Base-by-base conservation (phyloP, 169 alveolate genomes). In the Fabrea salina region DNA sequence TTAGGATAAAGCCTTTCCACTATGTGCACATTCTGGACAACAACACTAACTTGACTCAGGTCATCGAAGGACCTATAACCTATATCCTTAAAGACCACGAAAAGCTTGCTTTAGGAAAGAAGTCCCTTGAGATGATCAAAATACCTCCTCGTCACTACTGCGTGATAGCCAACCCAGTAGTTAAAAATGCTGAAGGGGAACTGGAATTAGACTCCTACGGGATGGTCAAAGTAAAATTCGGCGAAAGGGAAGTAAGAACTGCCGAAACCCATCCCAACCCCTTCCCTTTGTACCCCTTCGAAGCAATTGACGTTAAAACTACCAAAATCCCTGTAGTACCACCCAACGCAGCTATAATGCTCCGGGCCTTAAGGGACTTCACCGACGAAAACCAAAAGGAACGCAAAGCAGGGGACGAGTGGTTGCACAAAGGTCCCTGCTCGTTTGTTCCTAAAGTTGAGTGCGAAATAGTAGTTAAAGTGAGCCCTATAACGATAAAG, bases 11-110 rank as follows among this genome's bases (percentile, higher is more conserved):
- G 19, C 94, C 94, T 4, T 86, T 80, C 51, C 39, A 57, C 35
- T 89, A 85, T 86, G 86, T 89, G 39, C 94, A 89, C 75, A 87
- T 89, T n/a, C 67, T 85, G 40, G 90, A 89, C 79, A 75, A 83
- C n/a, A 89, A 83, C 51, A 72, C 89, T 5, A 89, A 89, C 49
- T 53, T 77, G 4, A 87, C 89, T 6, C 66, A 89, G 56, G 75
- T 76, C 16, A 75, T 27, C 35, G 56, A 67, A 19, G 92, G 92
- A 0, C 89, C 89, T 16, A 6, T 40, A 25, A 72, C 82, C 32
- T 86, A 78, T 33, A 79, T 80, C 19, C 27, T 56, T 22, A 51
- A 86, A 58, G 88, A 79, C 39, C 83, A 86, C 54, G 92, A 86
- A 57, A 49, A 57, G 39, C 61, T 86, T 40, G 50, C 51, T 11